Evolutionary conservation across 139 green algal genomes (phyloP), one percentile per base, ranked within the genome.

Genomic region (Deuterostichococcus epilithicus): DNA sequence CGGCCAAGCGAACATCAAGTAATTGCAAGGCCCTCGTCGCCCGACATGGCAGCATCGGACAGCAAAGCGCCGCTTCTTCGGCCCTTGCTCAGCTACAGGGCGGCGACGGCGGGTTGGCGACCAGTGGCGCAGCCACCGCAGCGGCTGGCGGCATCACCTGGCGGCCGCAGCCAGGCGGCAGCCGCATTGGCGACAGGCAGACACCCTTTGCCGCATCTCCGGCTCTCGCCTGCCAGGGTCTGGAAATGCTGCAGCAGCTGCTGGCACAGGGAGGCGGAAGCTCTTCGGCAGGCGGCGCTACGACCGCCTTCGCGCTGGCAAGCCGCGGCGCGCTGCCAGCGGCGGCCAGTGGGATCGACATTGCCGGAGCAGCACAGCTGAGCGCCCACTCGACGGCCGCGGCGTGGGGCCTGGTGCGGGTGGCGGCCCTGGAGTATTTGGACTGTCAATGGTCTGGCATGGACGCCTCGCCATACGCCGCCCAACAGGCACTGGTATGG

Each of bases 211-310:
- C 52, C 26, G 52, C 52, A 63, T 13, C 26, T 5, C 52, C 52
- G 26, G 52, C 52, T 5, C 18, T 20, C 3, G 52, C 28, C 18
- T 5, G 18, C 18, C 52, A 45, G n/a, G 36, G 68, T 45, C 30
- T 76, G 2, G 68, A 75, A 45, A n/a, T 76, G 68, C 76, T 80
- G 68, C 76, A 80, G 47, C 68, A 68, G 1, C 22, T 80, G 1
- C 36, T 70, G 45, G 76, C 47, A 18, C 10, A 23, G 52, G 42
- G 8, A 25, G 52, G 18, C 52, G 18, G 52, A 30, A 23, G 8
- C 52, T 63, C 18, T 3, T 13, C 10, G 28, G 52, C 52, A 63
- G 52, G n/a, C n/a, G n/a, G n/a, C n/a, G n/a, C n/a, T n/a, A n/a
- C n/a, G n/a, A n/a, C n/a, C n/a, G n/a, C n/a, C 20, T 30, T 63